phyloP scores from a whole-genome alignment of 768 basidiomycete species.

The Clavulina sp. region DNA sequence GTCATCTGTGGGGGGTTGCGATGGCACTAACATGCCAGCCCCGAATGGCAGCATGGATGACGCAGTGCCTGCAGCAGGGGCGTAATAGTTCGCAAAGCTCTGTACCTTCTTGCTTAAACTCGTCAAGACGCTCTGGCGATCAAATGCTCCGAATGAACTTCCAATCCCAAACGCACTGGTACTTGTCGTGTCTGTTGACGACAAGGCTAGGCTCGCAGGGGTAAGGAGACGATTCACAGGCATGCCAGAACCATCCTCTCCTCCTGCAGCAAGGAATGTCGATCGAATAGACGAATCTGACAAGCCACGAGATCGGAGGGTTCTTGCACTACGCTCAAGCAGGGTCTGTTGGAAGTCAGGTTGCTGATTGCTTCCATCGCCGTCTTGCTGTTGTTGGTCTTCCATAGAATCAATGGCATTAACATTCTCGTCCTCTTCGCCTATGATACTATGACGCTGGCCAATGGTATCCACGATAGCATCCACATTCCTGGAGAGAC shows the following conservation, averaged over 20 bases:
- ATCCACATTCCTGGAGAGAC: slow-evolving; percentile 53
- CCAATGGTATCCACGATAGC: slow-evolving; percentile 44
- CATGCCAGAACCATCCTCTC: slow-evolving; percentile 23
- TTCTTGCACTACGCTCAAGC: slow-evolving; percentile 31
- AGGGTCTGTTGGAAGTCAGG: slow-evolving; percentile 31
- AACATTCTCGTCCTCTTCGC: neutral
- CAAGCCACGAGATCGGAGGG: slow-evolving; percentile 59
- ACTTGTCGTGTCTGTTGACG: neutral
- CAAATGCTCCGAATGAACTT: slow-evolving; percentile 5
- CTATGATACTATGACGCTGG: slow-evolving; percentile 7
- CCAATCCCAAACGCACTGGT: neutral
- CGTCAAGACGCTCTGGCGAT: slow-evolving; percentile 19
- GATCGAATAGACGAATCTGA: slow-evolving; percentile 88
- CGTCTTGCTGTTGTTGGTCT: too few relatives aligned
- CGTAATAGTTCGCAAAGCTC: slow-evolving; percentile 11
- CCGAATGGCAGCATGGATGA: neutral
- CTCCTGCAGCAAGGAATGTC: slow-evolving; percentile 35
- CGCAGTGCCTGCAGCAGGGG: neutral
- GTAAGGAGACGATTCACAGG: slow-evolving; percentile 15
- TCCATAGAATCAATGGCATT: too few relatives aligned
- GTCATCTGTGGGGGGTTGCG: neutral
- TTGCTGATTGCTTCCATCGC: slow-evolving; percentile 15
- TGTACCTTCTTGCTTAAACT: slow-evolving; percentile 19
- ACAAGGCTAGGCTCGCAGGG: slow-evolving; percentile 26
- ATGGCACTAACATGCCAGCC: neutral